A percentile compares a stretch with the other conserved stretches of the same genome.
phyloP scores from a whole-genome alignment of 495 filamentous ascomycete species.

The Bathelium albidoporum region DNA sequence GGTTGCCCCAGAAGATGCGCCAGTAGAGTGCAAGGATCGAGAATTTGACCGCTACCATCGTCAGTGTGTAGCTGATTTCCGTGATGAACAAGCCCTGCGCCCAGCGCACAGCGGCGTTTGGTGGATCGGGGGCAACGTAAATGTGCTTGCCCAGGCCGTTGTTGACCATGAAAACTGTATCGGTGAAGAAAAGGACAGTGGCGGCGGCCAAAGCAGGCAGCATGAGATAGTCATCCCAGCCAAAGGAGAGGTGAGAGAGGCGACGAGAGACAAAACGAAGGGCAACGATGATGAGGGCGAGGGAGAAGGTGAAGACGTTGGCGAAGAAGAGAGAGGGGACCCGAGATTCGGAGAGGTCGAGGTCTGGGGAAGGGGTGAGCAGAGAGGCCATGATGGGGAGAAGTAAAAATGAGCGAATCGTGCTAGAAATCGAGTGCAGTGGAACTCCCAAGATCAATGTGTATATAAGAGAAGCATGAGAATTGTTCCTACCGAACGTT shows the following conservation, averaged over 20 bases:
- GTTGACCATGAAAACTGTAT: conserved; percentile 1
- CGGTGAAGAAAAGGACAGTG: background rate
- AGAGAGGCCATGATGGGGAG: background rate
- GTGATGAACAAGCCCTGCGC: background rate
- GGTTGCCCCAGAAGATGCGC: conserved; percentile 1
- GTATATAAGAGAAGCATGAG: background rate
- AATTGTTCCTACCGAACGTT: background rate
- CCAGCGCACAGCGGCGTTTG: background rate
- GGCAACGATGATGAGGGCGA: background rate
- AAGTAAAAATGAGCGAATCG: background rate
- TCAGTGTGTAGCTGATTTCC: conserved; percentile 6
- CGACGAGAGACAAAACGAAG: background rate
- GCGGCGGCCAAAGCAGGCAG: background rate
- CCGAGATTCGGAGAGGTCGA: background rate
- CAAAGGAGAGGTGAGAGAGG: background rate
- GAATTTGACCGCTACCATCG: conserved; percentile 1
- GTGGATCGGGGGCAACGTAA: background rate
- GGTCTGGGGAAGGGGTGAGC: background rate
- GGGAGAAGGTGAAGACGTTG: conserved; percentile 1
- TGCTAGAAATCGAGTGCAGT: background rate
- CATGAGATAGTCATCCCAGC: background rate
- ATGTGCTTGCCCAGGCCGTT: background rate
- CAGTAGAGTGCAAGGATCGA: conserved; percentile 2
- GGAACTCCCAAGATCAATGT: background rate
- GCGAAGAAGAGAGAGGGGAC: background rate